Conservation (phyloP, 352 stramenopile species). For the Bremia lactucae region DNA sequence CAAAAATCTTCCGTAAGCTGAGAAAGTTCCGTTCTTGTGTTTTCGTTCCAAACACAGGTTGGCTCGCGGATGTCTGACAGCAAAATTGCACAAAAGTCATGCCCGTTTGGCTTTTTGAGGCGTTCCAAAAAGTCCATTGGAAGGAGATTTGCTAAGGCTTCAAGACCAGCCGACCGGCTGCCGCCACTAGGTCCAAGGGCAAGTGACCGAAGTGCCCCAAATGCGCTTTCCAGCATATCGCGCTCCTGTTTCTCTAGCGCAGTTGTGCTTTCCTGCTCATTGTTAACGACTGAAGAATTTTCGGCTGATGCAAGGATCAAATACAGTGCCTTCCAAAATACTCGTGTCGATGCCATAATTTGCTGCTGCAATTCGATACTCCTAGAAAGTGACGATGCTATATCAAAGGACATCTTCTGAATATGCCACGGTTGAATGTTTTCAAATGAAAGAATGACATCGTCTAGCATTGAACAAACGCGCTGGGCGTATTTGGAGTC, state of each 20-base stretch:
- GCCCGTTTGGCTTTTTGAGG: constrained; percentile 50
- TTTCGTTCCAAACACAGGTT: constrained; percentile 71
- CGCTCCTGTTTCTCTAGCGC: constrained; percentile 50
- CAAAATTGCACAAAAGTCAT: constrained; percentile 65
- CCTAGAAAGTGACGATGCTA: constrained; percentile 54
- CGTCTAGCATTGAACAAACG: constrained; percentile 51
- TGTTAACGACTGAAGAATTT: constrained; percentile 32
- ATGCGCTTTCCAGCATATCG: constrained; percentile 67
- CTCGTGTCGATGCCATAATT: constrained; percentile 45
- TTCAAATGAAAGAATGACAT: constrained; percentile 56
- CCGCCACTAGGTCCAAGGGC: constrained; percentile 43
- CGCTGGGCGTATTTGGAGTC: constrained; percentile 31
- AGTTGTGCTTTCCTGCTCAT: constrained; percentile 22
- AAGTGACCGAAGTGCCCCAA: constrained; percentile 47
- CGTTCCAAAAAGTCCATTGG: constrained; percentile 66
- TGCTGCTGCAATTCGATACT: constrained; percentile 45
- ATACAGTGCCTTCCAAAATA: constrained; percentile 77
- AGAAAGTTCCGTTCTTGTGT: constrained; percentile 49
- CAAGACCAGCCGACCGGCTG: constrained; percentile 39
- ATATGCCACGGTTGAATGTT: constrained; percentile 73
- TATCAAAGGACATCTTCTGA: constrained; percentile 67
- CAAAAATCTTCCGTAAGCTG: constrained; percentile 69
- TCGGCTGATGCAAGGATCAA: constrained; percentile 62
- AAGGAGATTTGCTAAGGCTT: constrained; percentile 57
- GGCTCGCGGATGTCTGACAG: constrained; percentile 64